phyloP scores from a whole-genome alignment of 176 grass and related monocot genomes.

The Zoysia japonica region DNA sequence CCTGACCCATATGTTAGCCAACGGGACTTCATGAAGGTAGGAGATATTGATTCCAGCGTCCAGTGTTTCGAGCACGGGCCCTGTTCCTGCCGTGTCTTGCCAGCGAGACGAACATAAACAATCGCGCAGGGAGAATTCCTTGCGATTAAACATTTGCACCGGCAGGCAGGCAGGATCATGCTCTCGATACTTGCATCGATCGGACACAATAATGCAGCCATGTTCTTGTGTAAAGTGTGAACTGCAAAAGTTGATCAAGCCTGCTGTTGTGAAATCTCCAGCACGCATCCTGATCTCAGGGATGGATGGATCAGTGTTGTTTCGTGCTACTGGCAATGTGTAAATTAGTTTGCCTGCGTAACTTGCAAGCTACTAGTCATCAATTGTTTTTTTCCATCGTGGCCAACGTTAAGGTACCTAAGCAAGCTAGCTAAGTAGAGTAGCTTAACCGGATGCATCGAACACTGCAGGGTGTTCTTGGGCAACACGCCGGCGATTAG shows the following conservation, averaged over 20 bases:
- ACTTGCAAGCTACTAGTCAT: not conserved
- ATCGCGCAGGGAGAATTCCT: not conserved
- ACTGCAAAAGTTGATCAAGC: not conserved
- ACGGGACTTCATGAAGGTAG: no score
- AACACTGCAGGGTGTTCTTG: constrained; percentile 23
- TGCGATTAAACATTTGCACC: not conserved
- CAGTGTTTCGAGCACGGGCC: not conserved
- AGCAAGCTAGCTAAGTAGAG: not conserved
- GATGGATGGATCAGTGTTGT: not conserved
- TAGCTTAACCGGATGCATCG: not conserved
- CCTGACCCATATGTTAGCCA: no score
- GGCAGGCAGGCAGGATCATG: constrained; percentile 25
- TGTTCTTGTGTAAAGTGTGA: constrained; percentile 27
- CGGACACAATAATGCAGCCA: constrained; percentile 32
- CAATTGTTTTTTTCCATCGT: not conserved
- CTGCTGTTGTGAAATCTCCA: not conserved
- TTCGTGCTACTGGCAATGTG: not conserved
- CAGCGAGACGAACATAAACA: not conserved
- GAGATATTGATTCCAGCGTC: not conserved
- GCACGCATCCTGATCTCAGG: not conserved
- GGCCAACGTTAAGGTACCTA: not conserved
- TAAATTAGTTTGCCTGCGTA: not conserved
- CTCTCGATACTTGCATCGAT: constrained; percentile 15
- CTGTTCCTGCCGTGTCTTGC: constrained; percentile 19
- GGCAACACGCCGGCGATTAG: constrained; percentile 30